Percentiles rank a stretch among this genome's conserved stretches.
Conservation (phyloP, 2,329 filamentous ascomycete genomes). For the Sporothrix schenckii region DNA sequence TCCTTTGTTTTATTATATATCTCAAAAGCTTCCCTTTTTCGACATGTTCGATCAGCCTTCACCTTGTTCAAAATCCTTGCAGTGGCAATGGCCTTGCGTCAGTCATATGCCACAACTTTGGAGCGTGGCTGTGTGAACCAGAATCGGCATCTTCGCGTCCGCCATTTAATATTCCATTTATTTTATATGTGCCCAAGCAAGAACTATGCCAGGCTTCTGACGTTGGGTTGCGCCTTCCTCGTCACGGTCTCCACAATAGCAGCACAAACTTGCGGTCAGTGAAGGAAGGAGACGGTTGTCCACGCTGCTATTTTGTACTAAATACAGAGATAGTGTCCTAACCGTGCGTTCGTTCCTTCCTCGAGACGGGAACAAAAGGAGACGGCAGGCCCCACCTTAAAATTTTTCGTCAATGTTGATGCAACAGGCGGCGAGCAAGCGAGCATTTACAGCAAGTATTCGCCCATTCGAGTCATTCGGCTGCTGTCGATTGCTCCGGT, state of each 20-base stretch:
- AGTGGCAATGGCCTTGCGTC: background rate
- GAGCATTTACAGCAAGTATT: background rate
- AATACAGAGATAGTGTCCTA: slow-evolving; percentile 12
- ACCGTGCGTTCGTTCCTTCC: slow-evolving; percentile 16
- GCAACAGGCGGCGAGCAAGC: background rate
- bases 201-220: background rate
- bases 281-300: background rate
- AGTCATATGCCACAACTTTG: background rate
- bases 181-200: slow-evolving; percentile 1
- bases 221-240: background rate
- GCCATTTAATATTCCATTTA: background rate
- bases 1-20: slow-evolving; percentile 13
- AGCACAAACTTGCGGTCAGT: slow-evolving; percentile 25
- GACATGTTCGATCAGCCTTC: background rate
- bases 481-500: background rate
- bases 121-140: slow-evolving; percentile 7
- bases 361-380: background rate
- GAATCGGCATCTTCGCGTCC: background rate
- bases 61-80: too few relatives aligned
- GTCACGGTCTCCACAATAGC: background rate
- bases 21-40: background rate
- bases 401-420: slow-evolving; percentile 28
- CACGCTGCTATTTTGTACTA: too few relatives aligned
- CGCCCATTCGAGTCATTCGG: background rate
- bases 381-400: slow-evolving; percentile 29